Percentiles rank a stretch among this genome's conserved stretches.
Conservation (phyloP, 2,329 filamentous ascomycete genomes). For the Alternaria triticimaculans region DNA sequence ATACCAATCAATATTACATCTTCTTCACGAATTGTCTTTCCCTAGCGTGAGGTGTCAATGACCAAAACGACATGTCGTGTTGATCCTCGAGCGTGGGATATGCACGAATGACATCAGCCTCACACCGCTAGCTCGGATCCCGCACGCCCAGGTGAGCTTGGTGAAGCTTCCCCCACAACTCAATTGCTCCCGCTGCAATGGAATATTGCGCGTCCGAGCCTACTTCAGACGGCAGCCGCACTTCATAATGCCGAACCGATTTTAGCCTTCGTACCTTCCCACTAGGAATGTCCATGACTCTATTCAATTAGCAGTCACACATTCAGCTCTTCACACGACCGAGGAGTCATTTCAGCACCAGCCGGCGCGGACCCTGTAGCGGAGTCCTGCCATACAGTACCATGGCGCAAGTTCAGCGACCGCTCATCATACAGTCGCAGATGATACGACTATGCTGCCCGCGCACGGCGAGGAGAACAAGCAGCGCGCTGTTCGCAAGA, state of each 20-base stretch:
- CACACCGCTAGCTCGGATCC: neutral
- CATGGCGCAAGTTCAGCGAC: slow-evolving; percentile 44
- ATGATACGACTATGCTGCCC: slow-evolving; percentile 45
- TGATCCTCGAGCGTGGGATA: neutral
- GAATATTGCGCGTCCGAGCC: neutral
- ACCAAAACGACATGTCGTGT: neutral
- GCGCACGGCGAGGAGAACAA: slow-evolving; percentile 24
- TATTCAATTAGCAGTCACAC: neutral
- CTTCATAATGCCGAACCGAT: neutral
- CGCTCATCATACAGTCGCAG: slow-evolving; percentile 47
- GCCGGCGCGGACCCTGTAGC: neutral
- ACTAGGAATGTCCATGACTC: slow-evolving; percentile 3
- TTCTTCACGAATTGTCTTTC: neutral
- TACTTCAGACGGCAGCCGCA: neutral
- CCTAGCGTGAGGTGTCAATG: neutral
- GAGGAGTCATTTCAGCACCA: neutral
- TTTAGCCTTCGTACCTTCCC: neutral
- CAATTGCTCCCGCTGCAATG: slow-evolving; percentile 1
- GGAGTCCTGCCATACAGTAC: neutral
- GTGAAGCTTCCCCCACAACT: slow-evolving; percentile 12
- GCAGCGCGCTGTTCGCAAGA: slow-evolving; percentile 24
- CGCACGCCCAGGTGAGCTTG: slow-evolving; percentile 8
- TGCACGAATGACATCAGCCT: neutral
- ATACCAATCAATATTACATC: neutral
- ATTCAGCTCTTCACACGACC: neutral